Evolutionary conservation across 768 basidiomycete species (phyloP).

Genomic region (Agaricus subrufescens): DNA sequence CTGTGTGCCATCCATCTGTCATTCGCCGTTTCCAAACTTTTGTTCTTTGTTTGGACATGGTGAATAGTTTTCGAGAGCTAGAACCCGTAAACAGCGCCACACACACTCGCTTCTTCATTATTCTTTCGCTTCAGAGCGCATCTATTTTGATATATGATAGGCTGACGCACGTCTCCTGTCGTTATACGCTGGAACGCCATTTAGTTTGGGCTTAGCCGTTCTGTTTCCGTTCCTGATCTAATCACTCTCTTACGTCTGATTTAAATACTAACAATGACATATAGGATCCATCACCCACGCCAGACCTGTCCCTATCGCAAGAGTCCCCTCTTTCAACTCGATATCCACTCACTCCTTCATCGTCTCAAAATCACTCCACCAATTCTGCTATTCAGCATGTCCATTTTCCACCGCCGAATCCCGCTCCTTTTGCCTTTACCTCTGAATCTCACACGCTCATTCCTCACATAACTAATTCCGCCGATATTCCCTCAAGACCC

Average conservation of each 20-base stretch:
- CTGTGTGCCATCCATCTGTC: no score
- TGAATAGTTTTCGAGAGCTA: not conserved
- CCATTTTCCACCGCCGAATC: not conserved
- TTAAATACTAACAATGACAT: not conserved
- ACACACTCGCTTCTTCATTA: not conserved
- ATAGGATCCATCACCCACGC: conserved; percentile 5
- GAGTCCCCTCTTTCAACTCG: conserved; percentile 6
- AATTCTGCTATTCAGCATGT: not conserved
- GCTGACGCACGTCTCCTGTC: no score
- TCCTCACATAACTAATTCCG: conserved; percentile 14
- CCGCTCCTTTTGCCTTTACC: conserved; percentile 1
- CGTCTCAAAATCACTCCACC: conserved; percentile 7
- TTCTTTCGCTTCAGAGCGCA: not conserved
- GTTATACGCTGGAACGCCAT: no score
- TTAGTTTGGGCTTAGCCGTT: no score
- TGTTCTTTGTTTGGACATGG: not conserved
- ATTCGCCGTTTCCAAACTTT: not conserved
- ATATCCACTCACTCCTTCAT: conserved; percentile 9
- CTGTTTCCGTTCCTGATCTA: not conserved
- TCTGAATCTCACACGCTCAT: conserved; percentile 15
- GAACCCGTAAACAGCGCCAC: not conserved
- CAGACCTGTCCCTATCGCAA: conserved; percentile 1
- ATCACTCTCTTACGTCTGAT: not conserved
- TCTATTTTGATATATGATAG: not conserved
- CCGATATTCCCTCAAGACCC: conserved; percentile 15